Percentiles rank a stretch among this genome's conserved stretches.
Conservation (phyloP, 192 early-diverging fungal genomes). For the Irineochytrium annulatum region DNA sequence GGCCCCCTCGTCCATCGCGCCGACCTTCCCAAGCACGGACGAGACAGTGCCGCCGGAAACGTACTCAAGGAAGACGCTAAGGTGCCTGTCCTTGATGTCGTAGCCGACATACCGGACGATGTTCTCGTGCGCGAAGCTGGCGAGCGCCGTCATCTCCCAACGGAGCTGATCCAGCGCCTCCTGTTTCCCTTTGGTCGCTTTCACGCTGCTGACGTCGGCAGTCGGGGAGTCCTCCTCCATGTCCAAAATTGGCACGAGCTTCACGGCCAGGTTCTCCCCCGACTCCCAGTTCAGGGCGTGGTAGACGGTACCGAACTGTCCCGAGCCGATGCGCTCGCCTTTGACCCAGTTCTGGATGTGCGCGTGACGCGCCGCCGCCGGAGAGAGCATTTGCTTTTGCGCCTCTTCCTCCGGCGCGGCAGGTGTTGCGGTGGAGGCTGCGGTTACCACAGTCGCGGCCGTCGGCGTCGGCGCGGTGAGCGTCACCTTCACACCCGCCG, state of each 20-base stretch:
- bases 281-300: conserved; percentile 82
- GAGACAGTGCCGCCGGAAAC: conserved; percentile 90
- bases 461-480: too few relatives aligned
- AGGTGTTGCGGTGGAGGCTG: not conserved
- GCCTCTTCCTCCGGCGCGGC: not conserved
- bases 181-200: conserved; percentile 12
- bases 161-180: conserved; percentile 69
- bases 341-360: conserved; percentile 72
- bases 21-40: conserved; percentile 70
- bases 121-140: conserved; percentile 74
- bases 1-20: conserved; percentile 78
- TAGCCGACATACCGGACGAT: conserved; percentile 82
- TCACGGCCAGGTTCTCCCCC: conserved; percentile 94
- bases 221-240: not conserved
- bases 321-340: conserved; percentile 87
- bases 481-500: too few relatives aligned
- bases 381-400: not conserved
- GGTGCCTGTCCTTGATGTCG: conserved; percentile 60
- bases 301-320: conserved; percentile 95
- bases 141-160: conserved; percentile 80
- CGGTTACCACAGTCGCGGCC: too few relatives aligned
- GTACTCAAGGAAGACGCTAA: conserved; percentile 97
- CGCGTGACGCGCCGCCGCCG: too few relatives aligned
- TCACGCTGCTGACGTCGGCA: not conserved
- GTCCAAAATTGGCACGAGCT: conserved; percentile 70